Evolutionary conservation across 768 basidiomycete genomes (phyloP).

Genomic region (Podaxis sp.): DNA sequence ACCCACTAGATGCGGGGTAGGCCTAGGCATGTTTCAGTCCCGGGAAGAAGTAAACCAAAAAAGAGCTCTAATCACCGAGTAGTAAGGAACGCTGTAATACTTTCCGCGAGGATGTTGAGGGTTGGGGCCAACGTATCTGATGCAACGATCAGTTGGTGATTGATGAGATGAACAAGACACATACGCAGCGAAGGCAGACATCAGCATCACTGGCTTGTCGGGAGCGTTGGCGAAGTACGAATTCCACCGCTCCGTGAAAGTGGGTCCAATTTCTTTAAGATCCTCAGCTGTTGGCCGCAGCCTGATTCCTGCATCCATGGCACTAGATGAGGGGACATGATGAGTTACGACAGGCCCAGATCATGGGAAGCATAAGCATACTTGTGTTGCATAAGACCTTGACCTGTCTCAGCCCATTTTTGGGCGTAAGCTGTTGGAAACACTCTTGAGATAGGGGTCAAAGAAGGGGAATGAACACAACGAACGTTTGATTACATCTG

Average conservation of each 20-base stretch:
- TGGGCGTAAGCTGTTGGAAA: slow-evolving; percentile 15
- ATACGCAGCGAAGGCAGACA: slow-evolving; percentile 39
- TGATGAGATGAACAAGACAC: slow-evolving; percentile 7
- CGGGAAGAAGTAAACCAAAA: background rate
- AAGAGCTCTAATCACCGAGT: slow-evolving; percentile 11
- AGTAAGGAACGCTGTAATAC: slow-evolving; percentile 18
- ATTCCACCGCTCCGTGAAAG: slow-evolving; percentile 46
- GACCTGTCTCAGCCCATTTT: slow-evolving; percentile 30
- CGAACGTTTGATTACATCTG: slow-evolving; percentile 37
- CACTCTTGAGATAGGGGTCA: background rate
- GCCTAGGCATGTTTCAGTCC: background rate
- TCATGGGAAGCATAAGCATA: slow-evolving; percentile 16
- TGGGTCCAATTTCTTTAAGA: slow-evolving; percentile 43
- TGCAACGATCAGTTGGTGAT: background rate
- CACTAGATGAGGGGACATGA: slow-evolving; percentile 27
- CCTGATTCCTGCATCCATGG: slow-evolving; percentile 51
- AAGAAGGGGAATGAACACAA: background rate
- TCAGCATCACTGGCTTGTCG: slow-evolving; percentile 51
- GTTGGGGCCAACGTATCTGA: slow-evolving; percentile 17
- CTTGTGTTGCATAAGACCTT: slow-evolving; percentile 53
- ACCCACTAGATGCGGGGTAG: slow-evolving; percentile 42
- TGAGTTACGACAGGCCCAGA: background rate
- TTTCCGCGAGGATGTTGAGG: slow-evolving; percentile 17
- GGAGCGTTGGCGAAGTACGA: slow-evolving; percentile 43
- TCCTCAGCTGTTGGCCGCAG: slow-evolving; percentile 48